phyloP scores from a whole-genome alignment of 73 alveolate species.

The Uronychia binucleata region DNA sequence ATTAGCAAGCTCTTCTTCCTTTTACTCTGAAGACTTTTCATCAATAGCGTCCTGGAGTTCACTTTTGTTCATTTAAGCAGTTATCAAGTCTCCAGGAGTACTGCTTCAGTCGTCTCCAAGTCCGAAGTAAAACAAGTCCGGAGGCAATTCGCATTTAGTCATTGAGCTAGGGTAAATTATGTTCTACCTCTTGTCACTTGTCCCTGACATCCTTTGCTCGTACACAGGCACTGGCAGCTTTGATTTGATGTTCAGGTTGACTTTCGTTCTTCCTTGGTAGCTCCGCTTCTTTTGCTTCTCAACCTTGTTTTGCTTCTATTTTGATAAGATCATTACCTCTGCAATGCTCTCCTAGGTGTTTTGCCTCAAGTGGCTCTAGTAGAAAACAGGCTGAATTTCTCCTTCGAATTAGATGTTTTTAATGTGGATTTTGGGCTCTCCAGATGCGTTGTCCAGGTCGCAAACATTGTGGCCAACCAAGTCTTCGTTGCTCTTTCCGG shows the following conservation, averaged over 20 bases:
- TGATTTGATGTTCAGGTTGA: neutral
- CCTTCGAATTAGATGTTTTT: neutral
- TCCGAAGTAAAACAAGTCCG: too few relatives aligned
- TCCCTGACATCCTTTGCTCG: neutral
- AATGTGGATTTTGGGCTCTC: neutral
- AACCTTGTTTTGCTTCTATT: neutral
- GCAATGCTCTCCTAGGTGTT: neutral
- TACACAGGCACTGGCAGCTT: neutral
- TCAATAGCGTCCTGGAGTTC: neutral
- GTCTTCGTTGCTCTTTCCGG: neutral
- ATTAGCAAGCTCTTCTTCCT: too few relatives aligned
- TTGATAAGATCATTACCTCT: neutral
- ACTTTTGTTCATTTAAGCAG: too few relatives aligned
- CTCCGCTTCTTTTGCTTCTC: neutral
- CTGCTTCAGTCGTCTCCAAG: too few relatives aligned
- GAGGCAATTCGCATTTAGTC: neutral
- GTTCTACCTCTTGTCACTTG: neutral
- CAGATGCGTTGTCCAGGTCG: neutral
- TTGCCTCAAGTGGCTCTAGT: neutral
- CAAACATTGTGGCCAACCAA: neutral
- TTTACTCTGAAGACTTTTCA: neutral
- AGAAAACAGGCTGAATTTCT: neutral
- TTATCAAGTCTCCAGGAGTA: too few relatives aligned
- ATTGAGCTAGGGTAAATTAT: neutral
- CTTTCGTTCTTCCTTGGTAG: neutral